phyloP scores from a whole-genome alignment of 371 early-diverging fungal species.

The Conidiobolus coronatus region DNA sequence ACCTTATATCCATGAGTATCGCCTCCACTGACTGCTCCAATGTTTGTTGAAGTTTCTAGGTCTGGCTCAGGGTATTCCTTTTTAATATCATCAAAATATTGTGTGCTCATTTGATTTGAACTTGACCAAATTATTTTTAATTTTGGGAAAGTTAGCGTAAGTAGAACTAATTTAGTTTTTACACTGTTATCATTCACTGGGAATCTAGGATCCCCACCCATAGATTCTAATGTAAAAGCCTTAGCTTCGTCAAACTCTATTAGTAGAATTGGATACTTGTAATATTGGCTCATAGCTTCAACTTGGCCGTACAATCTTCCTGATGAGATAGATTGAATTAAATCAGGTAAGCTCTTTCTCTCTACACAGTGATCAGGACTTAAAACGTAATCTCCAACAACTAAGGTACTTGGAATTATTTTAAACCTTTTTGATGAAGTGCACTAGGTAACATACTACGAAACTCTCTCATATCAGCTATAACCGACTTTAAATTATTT shows the following conservation, averaged over 20 bases:
- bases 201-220: conserved; percentile 16
- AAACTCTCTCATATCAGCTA: conserved; percentile 92
- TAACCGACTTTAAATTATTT: conserved; percentile 16
- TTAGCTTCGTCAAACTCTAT: conserved; percentile 85
- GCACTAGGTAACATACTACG: conserved; percentile 75
- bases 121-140: conserved; percentile 77
- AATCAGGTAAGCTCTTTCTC: conserved; percentile 79
- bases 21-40: too few relatives aligned
- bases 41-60: too few relatives aligned
- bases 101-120: too few relatives aligned
- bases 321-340: conserved; percentile 56
- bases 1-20: too few relatives aligned
- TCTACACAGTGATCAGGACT: conserved; percentile 78
- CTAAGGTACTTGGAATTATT: conserved; percentile 62
- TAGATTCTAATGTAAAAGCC: conserved; percentile 34
- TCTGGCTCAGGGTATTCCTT: too few relatives aligned
- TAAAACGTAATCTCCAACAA: conserved; percentile 90
- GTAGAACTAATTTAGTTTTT: conserved; percentile 48
- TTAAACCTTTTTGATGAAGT: conserved; percentile 57
- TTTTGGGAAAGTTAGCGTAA: conserved; percentile 68
- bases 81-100: too few relatives aligned
- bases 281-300: conserved; percentile 71
- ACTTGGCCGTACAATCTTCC: conserved; percentile 87
- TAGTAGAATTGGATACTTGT: conserved; percentile 56
- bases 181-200: conserved; percentile 30